Evolutionary conservation across 1,284 basidiomycete genomes (phyloP).

Genomic region (Irpex sp.): DNA sequence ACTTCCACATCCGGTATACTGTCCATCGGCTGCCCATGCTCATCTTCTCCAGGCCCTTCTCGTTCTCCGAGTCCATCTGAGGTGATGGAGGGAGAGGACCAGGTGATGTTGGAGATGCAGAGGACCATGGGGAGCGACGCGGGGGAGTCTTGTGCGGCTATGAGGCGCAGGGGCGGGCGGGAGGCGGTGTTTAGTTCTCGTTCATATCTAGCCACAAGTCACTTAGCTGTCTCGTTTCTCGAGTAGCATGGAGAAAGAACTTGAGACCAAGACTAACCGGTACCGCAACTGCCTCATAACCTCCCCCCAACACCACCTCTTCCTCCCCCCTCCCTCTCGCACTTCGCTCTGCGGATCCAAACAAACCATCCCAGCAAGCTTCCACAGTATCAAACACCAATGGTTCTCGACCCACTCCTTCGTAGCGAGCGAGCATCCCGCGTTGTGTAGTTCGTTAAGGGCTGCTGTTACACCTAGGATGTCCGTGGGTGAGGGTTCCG

Average conservation of each 20-base stretch:
- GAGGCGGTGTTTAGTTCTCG: conserved; percentile 79
- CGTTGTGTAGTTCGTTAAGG: conserved; percentile 44
- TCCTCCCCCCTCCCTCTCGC: conserved; percentile 37
- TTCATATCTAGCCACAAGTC: conserved; percentile 68
- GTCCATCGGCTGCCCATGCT: conserved; percentile 36
- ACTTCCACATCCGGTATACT: conserved; percentile 69
- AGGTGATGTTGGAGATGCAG: conserved; percentile 73
- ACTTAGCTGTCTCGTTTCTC: neutral
- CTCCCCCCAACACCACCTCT: conserved; percentile 78
- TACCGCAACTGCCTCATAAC: conserved; percentile 83
- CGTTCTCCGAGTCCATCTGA: no score
- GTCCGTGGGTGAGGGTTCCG: conserved; percentile 7
- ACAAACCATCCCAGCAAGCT: conserved; percentile 79
- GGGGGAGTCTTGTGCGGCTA: conserved; percentile 75
- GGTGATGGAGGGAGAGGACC: conserved; percentile 18
- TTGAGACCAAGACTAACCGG: conserved; percentile 46
- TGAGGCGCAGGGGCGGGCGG: conserved; percentile 76
- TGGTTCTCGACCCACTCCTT: conserved; percentile 89
- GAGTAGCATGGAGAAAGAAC: neutral
- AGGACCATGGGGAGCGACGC: conserved; percentile 78
- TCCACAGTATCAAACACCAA: conserved; percentile 92
- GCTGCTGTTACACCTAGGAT: conserved; percentile 52
- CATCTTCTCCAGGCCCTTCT: conserved; percentile 19
- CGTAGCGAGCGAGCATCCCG: conserved; percentile 60
- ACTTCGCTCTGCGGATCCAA: conserved; percentile 64